A percentile compares a stretch with the other conserved stretches of the same genome.
phyloP scores from a whole-genome alignment of 352 stramenopile genomes.

The Globisporangium spiculum region DNA sequence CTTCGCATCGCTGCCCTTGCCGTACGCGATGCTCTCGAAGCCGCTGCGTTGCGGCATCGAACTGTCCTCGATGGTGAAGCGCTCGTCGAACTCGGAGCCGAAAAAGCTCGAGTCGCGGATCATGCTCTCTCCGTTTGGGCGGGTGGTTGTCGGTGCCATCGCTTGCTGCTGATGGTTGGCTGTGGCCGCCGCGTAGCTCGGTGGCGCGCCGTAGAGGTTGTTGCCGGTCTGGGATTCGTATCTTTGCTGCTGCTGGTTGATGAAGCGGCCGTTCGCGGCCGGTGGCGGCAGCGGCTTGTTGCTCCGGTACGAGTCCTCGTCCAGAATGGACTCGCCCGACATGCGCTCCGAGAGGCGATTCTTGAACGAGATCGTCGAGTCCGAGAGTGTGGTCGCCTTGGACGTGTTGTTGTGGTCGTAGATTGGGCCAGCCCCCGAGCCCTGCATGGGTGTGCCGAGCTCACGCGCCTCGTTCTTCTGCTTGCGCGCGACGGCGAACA shows the following conservation, averaged over 20 bases:
- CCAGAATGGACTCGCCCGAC: conserved; percentile 15
- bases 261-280: neutral
- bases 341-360: conserved; percentile 18
- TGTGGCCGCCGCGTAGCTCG: conserved; percentile 1
- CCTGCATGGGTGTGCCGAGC: conserved; percentile 28
- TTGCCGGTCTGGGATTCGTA: neutral
- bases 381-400: conserved; percentile 14
- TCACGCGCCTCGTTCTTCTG: conserved; percentile 20
- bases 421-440: conserved; percentile 1
- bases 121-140: neutral
- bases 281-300: neutral
- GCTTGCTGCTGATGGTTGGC: neutral
- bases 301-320: conserved; percentile 9
- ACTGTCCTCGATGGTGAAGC: conserved; percentile 13
- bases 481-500: conserved; percentile 38
- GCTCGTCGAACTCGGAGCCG: conserved; percentile 13
- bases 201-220: neutral
- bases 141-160: neutral
- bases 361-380: conserved; percentile 13
- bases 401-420: conserved; percentile 23
- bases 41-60: neutral
- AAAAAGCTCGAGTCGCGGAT: conserved; percentile 19
- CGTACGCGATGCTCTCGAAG: conserved; percentile 12
- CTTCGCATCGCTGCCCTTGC: neutral
- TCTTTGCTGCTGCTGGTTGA: conserved; percentile 3